These are phyloP conservation scores for Colletotrichum abscissum DNA, from an alignment of 2,329 filamentous ascomycete genomes.

Conservation along the genomic window DNA sequence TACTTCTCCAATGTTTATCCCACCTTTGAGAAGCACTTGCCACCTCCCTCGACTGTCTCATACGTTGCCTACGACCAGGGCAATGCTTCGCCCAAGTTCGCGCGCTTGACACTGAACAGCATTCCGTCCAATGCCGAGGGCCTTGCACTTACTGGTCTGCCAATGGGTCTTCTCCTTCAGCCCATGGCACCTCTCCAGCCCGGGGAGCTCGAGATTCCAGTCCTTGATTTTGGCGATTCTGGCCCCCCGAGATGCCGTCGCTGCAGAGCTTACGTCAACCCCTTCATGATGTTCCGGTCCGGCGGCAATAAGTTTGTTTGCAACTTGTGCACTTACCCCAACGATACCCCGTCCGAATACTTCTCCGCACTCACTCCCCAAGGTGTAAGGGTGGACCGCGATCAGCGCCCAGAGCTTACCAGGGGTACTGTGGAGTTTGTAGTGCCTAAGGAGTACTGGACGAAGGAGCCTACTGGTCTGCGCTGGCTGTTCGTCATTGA, in stretches of 20 bases:
- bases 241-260: slow-evolving; percentile 92
- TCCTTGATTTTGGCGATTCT: slow-evolving; percentile 92
- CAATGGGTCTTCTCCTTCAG: slow-evolving; percentile 88
- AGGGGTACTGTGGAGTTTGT: slow-evolving; percentile 95
- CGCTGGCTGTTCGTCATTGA: slow-evolving; percentile 94
- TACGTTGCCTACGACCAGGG: slow-evolving; percentile 97
- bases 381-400: slow-evolving; percentile 86
- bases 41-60: slow-evolving; percentile 87
- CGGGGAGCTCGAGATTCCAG: slow-evolving; percentile 88
- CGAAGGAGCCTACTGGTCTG: slow-evolving; percentile 88
- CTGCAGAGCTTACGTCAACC: slow-evolving; percentile 97
- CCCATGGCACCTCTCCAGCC: slow-evolving; percentile 85
- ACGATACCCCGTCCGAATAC: slow-evolving; percentile 92
- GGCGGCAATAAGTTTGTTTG: slow-evolving; percentile 98
- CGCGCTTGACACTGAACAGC: slow-evolving; percentile 91
- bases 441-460: slow-evolving; percentile 99
- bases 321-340: slow-evolving; percentile 97
- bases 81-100: slow-evolving; percentile 94
- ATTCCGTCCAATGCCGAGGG: slow-evolving; percentile 88
- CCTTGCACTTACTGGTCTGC: slow-evolving; percentile 82
- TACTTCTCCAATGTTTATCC: slow-evolving; percentile 91
- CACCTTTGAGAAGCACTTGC: slow-evolving; percentile 93
- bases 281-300: slow-evolving; percentile 96
- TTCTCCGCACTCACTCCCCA: slow-evolving; percentile 91
- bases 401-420: slow-evolving; percentile 89